Evolutionary conservation across 192 early-diverging fungal genomes (phyloP).

Genomic region (Dispira simplex): DNA sequence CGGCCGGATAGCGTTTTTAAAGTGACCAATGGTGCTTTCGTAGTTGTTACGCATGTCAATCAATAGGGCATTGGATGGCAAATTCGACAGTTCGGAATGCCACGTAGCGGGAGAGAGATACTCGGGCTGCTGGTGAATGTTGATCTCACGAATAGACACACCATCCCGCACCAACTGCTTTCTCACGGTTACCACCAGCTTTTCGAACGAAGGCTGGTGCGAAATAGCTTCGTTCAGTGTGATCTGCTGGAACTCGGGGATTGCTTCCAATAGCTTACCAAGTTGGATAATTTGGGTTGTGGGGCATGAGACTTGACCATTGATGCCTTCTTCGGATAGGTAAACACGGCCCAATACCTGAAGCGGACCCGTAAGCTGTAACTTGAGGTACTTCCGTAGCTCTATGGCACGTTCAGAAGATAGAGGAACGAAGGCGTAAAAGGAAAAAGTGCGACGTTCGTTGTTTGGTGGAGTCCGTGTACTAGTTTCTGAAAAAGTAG

Average conservation of each 20-base stretch:
- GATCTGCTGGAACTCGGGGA: constrained; percentile 40
- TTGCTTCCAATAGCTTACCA: constrained; percentile 32
- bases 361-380: neutral
- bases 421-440: neutral
- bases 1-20: constrained; percentile 47
- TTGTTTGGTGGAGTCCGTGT: too few species aligned
- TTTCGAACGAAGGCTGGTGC: constrained; percentile 15
- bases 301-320: constrained; percentile 60
- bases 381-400: neutral
- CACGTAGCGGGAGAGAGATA: neutral
- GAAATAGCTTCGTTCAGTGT: constrained; percentile 44
- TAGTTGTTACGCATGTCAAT: constrained; percentile 78
- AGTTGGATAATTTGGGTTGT: constrained; percentile 25
- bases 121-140: neutral
- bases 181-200: neutral
- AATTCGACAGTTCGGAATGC: constrained; percentile 17
- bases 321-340: constrained; percentile 56
- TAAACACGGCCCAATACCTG: constrained; percentile 42
- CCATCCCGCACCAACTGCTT: neutral
- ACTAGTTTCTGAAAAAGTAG: too few species aligned
- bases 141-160: neutral
- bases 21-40: constrained; percentile 54
- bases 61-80: constrained; percentile 13
- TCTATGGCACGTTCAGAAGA: neutral
- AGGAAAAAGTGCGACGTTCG: neutral